Evolutionary conservation across 805 yeast genomes (phyloP).

Genomic region (Cyberlindnera subsufficiens): DNA sequence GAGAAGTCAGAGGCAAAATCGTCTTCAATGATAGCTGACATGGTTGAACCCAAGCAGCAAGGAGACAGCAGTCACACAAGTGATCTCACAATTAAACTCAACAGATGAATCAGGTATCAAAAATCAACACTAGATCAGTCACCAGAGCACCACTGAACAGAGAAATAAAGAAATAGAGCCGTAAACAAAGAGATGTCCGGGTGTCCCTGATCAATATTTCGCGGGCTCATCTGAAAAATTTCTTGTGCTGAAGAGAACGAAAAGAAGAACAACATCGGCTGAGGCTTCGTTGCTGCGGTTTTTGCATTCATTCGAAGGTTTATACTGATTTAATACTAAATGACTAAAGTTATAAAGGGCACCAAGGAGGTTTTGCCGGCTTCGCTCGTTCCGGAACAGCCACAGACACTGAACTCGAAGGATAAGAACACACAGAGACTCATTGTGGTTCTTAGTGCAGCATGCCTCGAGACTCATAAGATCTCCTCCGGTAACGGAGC

Average conservation of each 20-base stretch:
- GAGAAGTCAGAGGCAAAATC: slow-evolving; percentile 14
- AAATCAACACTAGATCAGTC: too few relatives aligned
- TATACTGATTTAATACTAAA: neutral
- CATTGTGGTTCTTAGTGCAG: slow-evolving; percentile 92
- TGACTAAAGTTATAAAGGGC: neutral
- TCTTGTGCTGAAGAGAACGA: neutral
- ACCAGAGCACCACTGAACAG: too few relatives aligned
- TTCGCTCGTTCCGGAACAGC: slow-evolving; percentile 82
- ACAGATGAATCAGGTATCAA: neutral
- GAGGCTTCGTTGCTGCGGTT: neutral
- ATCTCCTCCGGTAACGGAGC: slow-evolving; percentile 66
- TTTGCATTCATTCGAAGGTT: neutral
- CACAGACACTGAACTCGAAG: slow-evolving; percentile 70
- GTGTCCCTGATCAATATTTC: too few relatives aligned
- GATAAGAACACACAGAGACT: slow-evolving; percentile 85
- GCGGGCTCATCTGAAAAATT: neutral
- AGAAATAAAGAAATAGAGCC: too few relatives aligned
- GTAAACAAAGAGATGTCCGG: too few relatives aligned
- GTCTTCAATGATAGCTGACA: slow-evolving; percentile 25
- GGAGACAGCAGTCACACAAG: neutral
- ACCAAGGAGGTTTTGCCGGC: slow-evolving; percentile 42
- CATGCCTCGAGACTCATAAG: slow-evolving; percentile 92
- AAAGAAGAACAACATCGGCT: neutral
- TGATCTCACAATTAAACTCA: neutral
- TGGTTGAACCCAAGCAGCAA: neutral